Conservation (phyloP, 148 eudicot species). For the Agrostemma githago region DNA sequence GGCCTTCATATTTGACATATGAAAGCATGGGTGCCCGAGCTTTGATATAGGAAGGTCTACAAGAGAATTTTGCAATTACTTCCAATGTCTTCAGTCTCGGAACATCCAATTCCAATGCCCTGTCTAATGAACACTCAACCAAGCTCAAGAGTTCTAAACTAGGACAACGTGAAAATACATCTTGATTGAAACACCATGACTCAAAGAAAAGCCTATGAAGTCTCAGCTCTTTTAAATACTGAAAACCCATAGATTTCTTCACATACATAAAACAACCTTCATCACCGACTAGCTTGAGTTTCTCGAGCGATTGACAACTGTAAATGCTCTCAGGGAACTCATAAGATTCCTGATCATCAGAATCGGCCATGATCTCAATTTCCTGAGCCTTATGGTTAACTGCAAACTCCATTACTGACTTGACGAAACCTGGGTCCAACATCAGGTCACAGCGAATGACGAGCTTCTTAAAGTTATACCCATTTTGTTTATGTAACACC, state of each 20-base stretch:
- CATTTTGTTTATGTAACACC: constrained; percentile 3
- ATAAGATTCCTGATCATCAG: neutral
- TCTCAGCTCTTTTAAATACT: constrained; percentile 2
- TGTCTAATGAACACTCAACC: neutral
- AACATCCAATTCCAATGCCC: neutral
- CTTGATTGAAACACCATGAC: neutral
- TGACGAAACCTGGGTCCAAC: neutral
- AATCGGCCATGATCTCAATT: constrained; percentile 4
- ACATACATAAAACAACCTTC: neutral
- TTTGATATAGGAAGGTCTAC: neutral
- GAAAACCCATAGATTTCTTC: neutral
- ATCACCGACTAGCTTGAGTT: neutral
- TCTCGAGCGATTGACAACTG: neutral
- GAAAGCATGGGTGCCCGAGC: constrained; percentile 1
- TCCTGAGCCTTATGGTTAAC: neutral
- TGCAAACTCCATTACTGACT: neutral
- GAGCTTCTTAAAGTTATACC: neutral
- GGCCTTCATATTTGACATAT: constrained; percentile 10
- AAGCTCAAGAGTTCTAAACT: too few relatives aligned
- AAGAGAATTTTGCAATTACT: neutral
- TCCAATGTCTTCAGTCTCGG: constrained; percentile 4
- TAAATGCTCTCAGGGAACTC: constrained; percentile 3
- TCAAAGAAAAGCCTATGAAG: neutral
- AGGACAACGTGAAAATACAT: neutral
- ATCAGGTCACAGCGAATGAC: neutral